Base-by-base conservation (phyloP, 1,284 basidiomycete species). In the Leccinum subspadiceum region DNA sequence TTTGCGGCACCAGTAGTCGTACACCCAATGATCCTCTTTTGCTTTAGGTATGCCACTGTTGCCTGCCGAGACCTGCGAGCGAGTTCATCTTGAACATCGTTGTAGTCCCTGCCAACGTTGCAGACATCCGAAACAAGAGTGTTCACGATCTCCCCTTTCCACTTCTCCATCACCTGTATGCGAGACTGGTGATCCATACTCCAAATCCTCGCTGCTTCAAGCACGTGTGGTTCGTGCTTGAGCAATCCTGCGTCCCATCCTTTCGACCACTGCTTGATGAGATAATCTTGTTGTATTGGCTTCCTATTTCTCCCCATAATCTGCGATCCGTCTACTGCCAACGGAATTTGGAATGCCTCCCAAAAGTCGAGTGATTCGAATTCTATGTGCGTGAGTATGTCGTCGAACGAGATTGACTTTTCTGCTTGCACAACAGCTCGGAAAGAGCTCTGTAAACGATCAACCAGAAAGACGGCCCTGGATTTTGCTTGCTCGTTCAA, bases 1-100 rank as follows among this genome's bases (percentile, higher is more conserved):
- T 82, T 88, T 1, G 87, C 86, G 0, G 87, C 87, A 1, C 78
- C 86, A 0, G 86, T 88, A 0, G 86, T 87, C 0, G 86, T 89
- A 62, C 85, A 87, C 0, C 79, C 86, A 12, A 88, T 83, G 56
- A 88, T 82, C n/a, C 81, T 76, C 70, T 84, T 85, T 44, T 56
- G 66, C n/a, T 66, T 68, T 17, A 88, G 65, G 4, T 79, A 65
- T 0, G 64, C 70, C 1, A 69, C 70, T 1, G 75, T 75, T 5
- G 72, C 75, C 58, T 80, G 73, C 2, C 64, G 65, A 48, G 73
- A 81, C 33, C 75, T 77, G n/a, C 72, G 72, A 0, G 70, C 65
- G 8, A 85, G 57, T 13, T 76, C 61, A 2, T 71, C 70, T 15
- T 78, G 75, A 17, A 64, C 68, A 2, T 64, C 66, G 57, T 86